Conservation (phyloP, 2,329 filamentous ascomycete species). For the Magnaporthiopsis incrustans region DNA sequence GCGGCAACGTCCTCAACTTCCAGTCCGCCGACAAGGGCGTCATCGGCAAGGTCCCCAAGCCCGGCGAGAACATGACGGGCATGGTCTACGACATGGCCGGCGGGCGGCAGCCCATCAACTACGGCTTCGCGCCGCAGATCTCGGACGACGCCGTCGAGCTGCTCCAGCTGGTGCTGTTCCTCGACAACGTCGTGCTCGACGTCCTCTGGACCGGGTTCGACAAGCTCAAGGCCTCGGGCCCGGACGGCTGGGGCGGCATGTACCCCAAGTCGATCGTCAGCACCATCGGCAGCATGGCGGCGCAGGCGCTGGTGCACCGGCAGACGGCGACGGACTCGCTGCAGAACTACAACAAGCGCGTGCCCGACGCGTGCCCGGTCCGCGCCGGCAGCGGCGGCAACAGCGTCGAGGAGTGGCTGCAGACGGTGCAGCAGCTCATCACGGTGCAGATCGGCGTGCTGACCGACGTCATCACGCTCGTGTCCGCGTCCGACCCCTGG, state of each 20-base stretch:
- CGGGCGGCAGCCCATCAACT: constrained; percentile 23
- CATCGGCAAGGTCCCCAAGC: constrained; percentile 18
- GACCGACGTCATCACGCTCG: constrained; percentile 20
- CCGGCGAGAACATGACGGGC: constrained; percentile 17
- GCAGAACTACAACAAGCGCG: constrained; percentile 22
- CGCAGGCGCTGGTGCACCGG: constrained; percentile 29
- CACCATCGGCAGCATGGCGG: constrained; percentile 23
- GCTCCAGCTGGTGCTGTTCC: constrained; percentile 22
- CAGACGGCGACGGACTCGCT: constrained; percentile 25
- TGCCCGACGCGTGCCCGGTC: constrained; percentile 21
- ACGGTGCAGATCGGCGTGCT: constrained; percentile 22
- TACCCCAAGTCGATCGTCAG: constrained; percentile 25
- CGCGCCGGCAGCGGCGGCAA: constrained; percentile 15
- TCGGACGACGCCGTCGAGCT: constrained; percentile 18
- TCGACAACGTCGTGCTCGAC: constrained; percentile 25
- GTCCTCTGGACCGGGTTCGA: constrained; percentile 24
- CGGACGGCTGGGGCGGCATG: constrained; percentile 21
- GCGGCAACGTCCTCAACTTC: constrained; percentile 19
- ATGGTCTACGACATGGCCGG: constrained; percentile 25
- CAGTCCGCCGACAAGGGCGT: constrained; percentile 16
- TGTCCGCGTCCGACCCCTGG: constrained; percentile 25
- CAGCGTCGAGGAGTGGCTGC: constrained; percentile 17
- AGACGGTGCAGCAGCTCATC: constrained; percentile 19
- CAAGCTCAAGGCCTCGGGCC: constrained; percentile 14
- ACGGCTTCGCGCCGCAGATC: constrained; percentile 24